Conservation (phyloP, 768 basidiomycete genomes). For the Kwoniella sp. region DNA sequence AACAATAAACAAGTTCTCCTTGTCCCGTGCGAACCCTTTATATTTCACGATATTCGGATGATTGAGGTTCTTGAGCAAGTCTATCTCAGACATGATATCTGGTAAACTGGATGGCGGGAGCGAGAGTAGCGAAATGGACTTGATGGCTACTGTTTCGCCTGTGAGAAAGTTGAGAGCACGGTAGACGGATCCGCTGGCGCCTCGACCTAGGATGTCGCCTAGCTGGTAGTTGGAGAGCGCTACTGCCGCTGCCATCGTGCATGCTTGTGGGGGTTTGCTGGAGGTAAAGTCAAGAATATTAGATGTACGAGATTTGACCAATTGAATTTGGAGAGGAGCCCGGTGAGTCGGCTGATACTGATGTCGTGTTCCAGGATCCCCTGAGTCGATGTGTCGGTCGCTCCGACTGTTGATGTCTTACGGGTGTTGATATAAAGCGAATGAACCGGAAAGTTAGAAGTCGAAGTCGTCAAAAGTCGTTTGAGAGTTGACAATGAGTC, state of each 20-base stretch:
- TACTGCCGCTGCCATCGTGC: constrained; percentile 35
- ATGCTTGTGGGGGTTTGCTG: constrained; percentile 7
- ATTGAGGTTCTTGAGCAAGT: constrained; percentile 93
- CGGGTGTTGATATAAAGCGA: too few species aligned
- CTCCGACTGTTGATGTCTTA: too few species aligned
- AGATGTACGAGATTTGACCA: too few species aligned
- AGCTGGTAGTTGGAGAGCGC: constrained; percentile 65
- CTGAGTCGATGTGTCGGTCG: too few species aligned
- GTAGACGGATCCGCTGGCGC: constrained; percentile 96
- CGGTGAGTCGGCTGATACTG: too few species aligned
- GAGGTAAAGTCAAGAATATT: too few species aligned
- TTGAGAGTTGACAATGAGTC: too few species aligned
- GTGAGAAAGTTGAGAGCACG: constrained; percentile 90
- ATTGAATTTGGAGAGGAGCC: too few species aligned
- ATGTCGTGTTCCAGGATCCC: too few species aligned
- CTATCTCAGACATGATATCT: constrained; percentile 96
- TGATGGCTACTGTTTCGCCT: constrained; percentile 97
- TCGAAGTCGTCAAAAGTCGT: too few species aligned
- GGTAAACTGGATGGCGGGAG: constrained; percentile 90
- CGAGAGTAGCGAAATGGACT: constrained; percentile 92
- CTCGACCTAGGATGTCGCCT: constrained; percentile 92
- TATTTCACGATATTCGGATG: constrained; percentile 98
- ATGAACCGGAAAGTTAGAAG: too few species aligned
- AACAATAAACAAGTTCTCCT: constrained; percentile 92
- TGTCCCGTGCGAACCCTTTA: constrained; percentile 94